phyloP scores from a whole-genome alignment of 2,329 filamentous ascomycete genomes.

The Xylariaceae sp. region DNA sequence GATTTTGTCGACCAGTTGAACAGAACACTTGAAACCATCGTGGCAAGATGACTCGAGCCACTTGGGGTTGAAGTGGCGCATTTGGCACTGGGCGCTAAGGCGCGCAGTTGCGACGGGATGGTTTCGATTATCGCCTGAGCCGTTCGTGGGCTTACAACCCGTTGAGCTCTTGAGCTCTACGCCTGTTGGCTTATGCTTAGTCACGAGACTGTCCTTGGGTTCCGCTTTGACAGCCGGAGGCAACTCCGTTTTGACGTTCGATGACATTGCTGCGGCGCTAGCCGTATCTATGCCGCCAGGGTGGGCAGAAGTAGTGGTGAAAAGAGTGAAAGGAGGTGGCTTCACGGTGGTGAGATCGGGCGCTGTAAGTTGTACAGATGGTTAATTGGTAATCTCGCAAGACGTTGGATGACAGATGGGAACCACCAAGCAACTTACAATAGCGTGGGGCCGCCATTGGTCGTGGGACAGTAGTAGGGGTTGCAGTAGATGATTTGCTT shows the following conservation, averaged over 20 bases:
- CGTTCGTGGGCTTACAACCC: background rate
- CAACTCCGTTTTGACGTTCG: constrained; percentile 5
- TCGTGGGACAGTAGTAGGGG: background rate
- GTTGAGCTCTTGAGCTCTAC: background rate
- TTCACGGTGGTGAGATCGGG: constrained; percentile 3
- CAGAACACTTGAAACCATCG: constrained; percentile 28
- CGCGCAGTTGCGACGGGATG: constrained; percentile 15
- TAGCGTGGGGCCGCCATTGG: constrained; percentile 6
- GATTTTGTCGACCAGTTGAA: constrained; percentile 26
- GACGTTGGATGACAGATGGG: background rate
- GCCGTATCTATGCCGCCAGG: background rate
- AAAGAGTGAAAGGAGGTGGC: constrained; percentile 6
- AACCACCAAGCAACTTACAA: constrained; percentile 11
- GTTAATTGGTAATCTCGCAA: constrained; percentile 1
- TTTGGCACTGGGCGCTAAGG: constrained; percentile 36
- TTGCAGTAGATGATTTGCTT: background rate
- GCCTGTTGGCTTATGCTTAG: background rate
- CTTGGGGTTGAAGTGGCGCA: constrained; percentile 38
- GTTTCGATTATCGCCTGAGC: background rate
- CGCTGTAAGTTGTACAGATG: constrained; percentile 9
- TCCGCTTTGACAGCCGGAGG: constrained; percentile 5
- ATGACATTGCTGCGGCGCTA: background rate
- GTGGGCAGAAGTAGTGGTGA: background rate
- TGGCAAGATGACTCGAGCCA: constrained; percentile 28
- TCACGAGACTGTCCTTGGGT: constrained; percentile 2